Conservation (phyloP, 2,329 filamentous ascomycete genomes). For the Fusarium begoniae region DNA sequence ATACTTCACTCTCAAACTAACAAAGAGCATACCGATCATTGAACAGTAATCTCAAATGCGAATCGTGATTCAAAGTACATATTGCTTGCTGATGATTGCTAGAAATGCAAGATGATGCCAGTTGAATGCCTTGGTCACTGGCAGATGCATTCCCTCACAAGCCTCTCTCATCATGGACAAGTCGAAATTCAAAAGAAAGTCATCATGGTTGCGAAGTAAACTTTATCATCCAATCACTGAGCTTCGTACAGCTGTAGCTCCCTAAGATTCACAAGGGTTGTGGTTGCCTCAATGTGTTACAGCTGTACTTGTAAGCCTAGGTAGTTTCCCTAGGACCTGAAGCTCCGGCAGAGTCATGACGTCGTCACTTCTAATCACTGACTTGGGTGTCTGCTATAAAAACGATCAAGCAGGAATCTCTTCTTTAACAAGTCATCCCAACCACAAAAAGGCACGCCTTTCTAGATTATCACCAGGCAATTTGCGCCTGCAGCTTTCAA, state of each 20-base stretch:
- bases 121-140: not conserved
- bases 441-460: not conserved
- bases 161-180: constrained; percentile 25
- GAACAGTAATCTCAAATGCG: not conserved
- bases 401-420: constrained; percentile 1
- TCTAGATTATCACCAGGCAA: not conserved
- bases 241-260: not conserved
- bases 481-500: not conserved
- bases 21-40: not conserved
- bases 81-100: not conserved
- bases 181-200: not conserved
- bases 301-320: not conserved
- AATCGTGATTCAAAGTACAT: not conserved
- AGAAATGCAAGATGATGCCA: constrained; percentile 9
- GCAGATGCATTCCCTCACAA: constrained; percentile 7
- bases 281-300: constrained; percentile 4
- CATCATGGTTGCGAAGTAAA: constrained; percentile 24
- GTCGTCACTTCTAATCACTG: constrained; percentile 19
- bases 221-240: constrained; percentile 12
- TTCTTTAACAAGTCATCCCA: not conserved
- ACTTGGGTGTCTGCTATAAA: not conserved
- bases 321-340: constrained; percentile 21
- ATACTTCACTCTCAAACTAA: not conserved
- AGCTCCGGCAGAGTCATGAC: constrained; percentile 37
- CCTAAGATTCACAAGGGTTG: not conserved